A percentile compares a stretch with the other conserved stretches of the same genome.
phyloP scores from a whole-genome alignment of 306 rosid genomes.

The Dalbergia cochinchinensis region DNA sequence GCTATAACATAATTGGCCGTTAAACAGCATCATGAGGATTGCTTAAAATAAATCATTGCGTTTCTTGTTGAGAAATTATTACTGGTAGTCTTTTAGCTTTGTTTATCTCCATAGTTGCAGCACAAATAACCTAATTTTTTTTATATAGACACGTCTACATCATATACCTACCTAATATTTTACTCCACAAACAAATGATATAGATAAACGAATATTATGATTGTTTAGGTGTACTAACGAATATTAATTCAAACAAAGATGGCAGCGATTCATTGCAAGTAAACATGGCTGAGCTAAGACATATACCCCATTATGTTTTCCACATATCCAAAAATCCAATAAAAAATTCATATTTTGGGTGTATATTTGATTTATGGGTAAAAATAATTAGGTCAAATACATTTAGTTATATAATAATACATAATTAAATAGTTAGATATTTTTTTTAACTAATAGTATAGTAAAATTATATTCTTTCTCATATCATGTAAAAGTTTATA shows the following conservation, averaged over 20 bases:
- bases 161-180: too few species aligned
- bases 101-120: background rate
- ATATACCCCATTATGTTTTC: background rate
- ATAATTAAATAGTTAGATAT: too few species aligned
- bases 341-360: background rate
- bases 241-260: background rate
- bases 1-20: constrained; percentile 24
- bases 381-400: too few species aligned
- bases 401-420: too few species aligned
- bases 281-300: background rate
- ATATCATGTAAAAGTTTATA: too few species aligned
- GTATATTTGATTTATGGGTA: too few species aligned
- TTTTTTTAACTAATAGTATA: too few species aligned
- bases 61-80: constrained; percentile 27
- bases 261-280: constrained; percentile 2
- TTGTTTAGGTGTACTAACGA: too few species aligned
- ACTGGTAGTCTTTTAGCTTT: background rate
- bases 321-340: constrained; percentile 27
- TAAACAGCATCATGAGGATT: constrained; percentile 16
- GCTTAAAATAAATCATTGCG: constrained; percentile 6
- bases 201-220: background rate
- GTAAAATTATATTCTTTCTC: too few species aligned
- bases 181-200: background rate
- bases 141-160: too few species aligned
- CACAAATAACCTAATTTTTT: background rate